Base-by-base conservation (phyloP, 352 stramenopile species). In the Phytophthora crassamura region DNA sequence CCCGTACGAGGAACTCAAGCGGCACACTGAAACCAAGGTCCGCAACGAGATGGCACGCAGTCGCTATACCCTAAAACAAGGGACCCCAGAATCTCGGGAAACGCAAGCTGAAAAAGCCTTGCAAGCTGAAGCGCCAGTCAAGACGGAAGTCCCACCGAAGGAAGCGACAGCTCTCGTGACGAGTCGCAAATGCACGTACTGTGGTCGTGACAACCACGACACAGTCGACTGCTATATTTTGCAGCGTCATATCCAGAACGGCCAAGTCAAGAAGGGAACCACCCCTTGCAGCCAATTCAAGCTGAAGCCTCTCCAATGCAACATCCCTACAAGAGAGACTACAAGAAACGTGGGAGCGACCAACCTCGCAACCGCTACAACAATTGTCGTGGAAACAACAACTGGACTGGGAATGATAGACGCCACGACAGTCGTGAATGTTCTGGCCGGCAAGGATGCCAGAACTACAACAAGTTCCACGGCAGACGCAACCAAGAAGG, bases 261-360 rank as follows among this genome's bases (percentile, higher is more conserved):
- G 48, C 12, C 34, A 49, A 32, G 42, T 67, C 14, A 71, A 71
- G n/a, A 25, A 11, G 32, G 63, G 63, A 6, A 72, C 63, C 3
- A 50, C 57, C 7, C 48, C 62, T 7, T 43, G 55, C 12, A 42
- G 35, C 14, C 60, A 61, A 25, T 72, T 72, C 35, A 54, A 53
- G 35, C 14, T 71, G 4, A 64, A 54, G 12, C 16, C 28, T 5
- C 22, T 15, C 2, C 28, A 67, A 11, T 22, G 10, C n/a, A n/a
- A n/a, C n/a, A 8, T 28, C 4, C 2, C 28, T 20, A n/a, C 18
- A 16, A 18, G n/a, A n/a, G n/a, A n/a, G n/a, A 16, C 10, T 16
- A 2, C 20, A 16, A 7, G 4, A 34, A 4, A 16, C 30, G 22
- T 22, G 20, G 14, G 4, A n/a, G n/a, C n/a, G n/a, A n/a, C n/a